Evolutionary conservation across 208 protist species (phyloP).

Genomic region (Leishmania major): DNA sequence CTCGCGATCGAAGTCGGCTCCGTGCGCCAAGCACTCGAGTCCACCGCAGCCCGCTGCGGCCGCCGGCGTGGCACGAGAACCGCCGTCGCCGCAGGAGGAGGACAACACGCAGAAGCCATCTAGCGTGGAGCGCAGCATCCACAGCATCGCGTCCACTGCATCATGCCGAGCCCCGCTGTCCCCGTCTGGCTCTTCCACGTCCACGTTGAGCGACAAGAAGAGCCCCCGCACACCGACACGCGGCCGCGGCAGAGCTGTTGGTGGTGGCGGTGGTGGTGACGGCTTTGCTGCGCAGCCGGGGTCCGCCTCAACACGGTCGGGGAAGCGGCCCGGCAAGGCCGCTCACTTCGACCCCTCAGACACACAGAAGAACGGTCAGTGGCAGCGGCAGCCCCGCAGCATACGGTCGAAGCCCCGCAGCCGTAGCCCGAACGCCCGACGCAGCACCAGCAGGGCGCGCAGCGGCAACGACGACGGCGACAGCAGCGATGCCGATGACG

Average conservation of each 20-base stretch:
- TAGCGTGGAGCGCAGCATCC: slow-evolving; percentile 11
- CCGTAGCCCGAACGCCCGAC: background rate
- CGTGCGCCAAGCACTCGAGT: background rate
- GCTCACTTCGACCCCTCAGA: background rate
- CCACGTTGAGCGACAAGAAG: too few species aligned
- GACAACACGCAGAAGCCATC: slow-evolving; percentile 32
- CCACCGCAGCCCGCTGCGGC: background rate
- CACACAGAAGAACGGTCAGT: background rate
- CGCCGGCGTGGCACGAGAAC: background rate
- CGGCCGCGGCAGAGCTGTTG: background rate
- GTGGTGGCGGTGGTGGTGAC: background rate
- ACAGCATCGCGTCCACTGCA: slow-evolving; percentile 18
- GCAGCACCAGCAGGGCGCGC: background rate
- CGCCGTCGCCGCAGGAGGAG: slow-evolving; percentile 18
- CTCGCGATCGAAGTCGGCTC: background rate
- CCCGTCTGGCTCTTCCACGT: background rate
- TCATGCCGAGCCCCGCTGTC: background rate
- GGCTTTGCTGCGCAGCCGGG: background rate
- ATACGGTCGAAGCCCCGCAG: background rate
- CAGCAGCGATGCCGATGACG: background rate
- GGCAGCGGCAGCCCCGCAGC: background rate
- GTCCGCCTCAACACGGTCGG: background rate
- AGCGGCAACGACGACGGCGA: background rate
- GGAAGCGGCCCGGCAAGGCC: background rate
- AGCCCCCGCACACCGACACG: background rate